Percentiles rank a stretch among this genome's conserved stretches.
Evolutionary conservation across 805 yeast species (phyloP).

Genomic region (Millerozyma miso): DNA sequence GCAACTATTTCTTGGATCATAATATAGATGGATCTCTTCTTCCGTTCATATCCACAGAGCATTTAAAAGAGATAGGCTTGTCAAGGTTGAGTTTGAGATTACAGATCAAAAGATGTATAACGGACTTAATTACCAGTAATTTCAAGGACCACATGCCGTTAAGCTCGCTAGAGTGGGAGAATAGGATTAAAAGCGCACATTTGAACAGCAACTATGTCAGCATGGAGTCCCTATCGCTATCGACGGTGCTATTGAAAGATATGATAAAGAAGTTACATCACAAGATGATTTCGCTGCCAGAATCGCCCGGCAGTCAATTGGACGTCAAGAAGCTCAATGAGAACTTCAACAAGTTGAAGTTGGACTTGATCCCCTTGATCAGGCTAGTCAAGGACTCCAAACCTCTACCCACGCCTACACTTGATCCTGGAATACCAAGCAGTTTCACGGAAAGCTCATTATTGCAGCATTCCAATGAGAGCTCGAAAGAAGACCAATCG

Average conservation of each 20-base stretch:
- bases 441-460: not conserved
- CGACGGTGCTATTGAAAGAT: conserved; percentile 32
- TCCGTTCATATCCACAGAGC: conserved; percentile 63
- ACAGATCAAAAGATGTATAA: conserved; percentile 54
- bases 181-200: conserved; percentile 26
- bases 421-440: conserved; percentile 31
- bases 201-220: conserved; percentile 33
- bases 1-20: conserved; percentile 44
- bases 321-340: conserved; percentile 46
- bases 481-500: not conserved
- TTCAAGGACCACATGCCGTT: conserved; percentile 22
- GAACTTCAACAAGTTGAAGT: conserved; percentile 51
- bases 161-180: conserved; percentile 23
- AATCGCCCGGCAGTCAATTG: conserved; percentile 9
- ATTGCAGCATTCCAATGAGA: not conserved
- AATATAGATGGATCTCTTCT: conserved; percentile 71
- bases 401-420: conserved; percentile 64
- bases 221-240: conserved; percentile 34
- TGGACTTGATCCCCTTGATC: conserved; percentile 62
- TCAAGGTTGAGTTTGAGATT: conserved; percentile 51
- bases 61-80: conserved; percentile 71
- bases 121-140: conserved; percentile 44
- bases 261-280: conserved; percentile 23
- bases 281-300: conserved; percentile 11
- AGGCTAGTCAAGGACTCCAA: conserved; percentile 59